These are phyloP conservation scores for Cryptosporidium muris DNA, from an alignment of 169 alveolate species.

Conservation along the genomic window DNA sequence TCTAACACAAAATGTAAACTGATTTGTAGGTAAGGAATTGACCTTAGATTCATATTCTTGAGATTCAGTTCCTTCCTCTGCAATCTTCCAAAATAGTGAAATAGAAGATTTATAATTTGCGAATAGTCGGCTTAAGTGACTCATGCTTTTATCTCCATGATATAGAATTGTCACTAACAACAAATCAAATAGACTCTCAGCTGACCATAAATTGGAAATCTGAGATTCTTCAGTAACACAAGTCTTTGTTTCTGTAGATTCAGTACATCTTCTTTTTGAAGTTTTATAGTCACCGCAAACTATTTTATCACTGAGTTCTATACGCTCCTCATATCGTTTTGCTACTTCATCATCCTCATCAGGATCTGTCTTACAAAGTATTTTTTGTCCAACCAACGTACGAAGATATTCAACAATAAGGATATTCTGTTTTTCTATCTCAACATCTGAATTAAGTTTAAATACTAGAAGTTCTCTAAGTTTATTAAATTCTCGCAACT, in stretches of 20 bases:
- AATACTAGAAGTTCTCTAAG: conserved; percentile 19
- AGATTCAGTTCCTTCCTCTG: background rate
- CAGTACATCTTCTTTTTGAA: conserved; percentile 24
- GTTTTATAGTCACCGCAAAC: conserved; percentile 10
- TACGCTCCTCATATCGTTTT: conserved; percentile 23
- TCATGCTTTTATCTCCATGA: conserved; percentile 41
- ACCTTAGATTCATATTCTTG: background rate
- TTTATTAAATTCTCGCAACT: background rate
- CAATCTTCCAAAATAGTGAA: background rate
- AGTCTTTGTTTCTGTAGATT: background rate
- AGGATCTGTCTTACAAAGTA: background rate
- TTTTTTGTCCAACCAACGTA: conserved; percentile 6
- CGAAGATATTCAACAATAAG: background rate
- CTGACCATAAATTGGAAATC: conserved; percentile 9
- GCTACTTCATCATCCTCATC: conserved; percentile 39
- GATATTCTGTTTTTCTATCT: conserved; percentile 10
- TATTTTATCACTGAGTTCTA: background rate
- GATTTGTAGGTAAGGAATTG: background rate
- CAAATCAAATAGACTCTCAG: conserved; percentile 28
- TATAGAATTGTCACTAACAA: conserved; percentile 22
- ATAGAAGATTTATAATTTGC: conserved; percentile 25
- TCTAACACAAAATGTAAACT: conserved; percentile 2
- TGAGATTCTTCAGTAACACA: background rate
- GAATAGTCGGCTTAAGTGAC: conserved; percentile 39
- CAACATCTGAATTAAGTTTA: conserved; percentile 19